Evolutionary conservation across 1,284 basidiomycete genomes (phyloP).

Genomic region (Vanrija sp.): DNA sequence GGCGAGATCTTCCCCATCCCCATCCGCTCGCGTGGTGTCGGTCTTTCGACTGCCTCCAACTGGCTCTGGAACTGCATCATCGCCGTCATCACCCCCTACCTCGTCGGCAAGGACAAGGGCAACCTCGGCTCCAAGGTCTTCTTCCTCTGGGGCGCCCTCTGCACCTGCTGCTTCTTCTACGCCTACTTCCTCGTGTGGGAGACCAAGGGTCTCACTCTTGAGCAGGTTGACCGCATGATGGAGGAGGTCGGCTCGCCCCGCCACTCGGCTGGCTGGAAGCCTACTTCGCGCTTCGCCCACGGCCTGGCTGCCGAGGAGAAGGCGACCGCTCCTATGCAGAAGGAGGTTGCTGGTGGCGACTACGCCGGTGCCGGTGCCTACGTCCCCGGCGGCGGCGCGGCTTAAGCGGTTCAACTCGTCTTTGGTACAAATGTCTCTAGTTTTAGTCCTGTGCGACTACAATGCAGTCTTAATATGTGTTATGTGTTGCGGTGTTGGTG

Average conservation of each 20-base stretch:
- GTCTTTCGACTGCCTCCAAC: constrained; percentile 76
- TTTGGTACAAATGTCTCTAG: no score
- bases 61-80: constrained; percentile 60
- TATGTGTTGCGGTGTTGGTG: no score
- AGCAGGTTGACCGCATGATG: constrained; percentile 48
- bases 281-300: constrained; percentile 38
- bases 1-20: constrained; percentile 74
- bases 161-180: constrained; percentile 65
- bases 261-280: constrained; percentile 39
- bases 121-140: constrained; percentile 76
- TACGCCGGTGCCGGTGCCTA: no score
- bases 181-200: constrained; percentile 64
- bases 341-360: neutral
- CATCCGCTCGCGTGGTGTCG: constrained; percentile 76
- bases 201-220: constrained; percentile 45
- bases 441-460: no score
- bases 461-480: no score
- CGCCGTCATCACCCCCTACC: constrained; percentile 69
- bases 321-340: neutral
- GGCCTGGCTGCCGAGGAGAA: neutral
- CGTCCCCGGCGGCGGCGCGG: no score
- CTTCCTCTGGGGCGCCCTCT: constrained; percentile 82
- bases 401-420: no score
- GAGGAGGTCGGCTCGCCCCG: constrained; percentile 40
- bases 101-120: constrained; percentile 55